Conservation (phyloP, 2,329 filamentous ascomycete genomes). For the Macrophomina phaseolina region DNA sequence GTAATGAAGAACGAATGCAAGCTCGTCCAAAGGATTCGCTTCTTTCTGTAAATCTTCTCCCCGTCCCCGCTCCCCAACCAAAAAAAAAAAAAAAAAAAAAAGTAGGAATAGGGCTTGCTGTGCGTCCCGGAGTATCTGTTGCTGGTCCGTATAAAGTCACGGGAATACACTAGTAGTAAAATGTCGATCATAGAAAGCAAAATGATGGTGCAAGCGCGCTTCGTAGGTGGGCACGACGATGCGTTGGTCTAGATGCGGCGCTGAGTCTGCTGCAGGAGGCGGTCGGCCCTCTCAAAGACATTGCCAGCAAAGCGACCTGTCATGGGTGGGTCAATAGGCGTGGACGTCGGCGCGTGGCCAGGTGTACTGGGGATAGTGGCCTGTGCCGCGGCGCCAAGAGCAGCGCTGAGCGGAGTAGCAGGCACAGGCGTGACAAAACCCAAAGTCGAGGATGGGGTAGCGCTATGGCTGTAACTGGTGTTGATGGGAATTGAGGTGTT, state of each 20-base stretch:
- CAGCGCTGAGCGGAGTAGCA: conserved; percentile 87
- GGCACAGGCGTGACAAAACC: conserved; percentile 67
- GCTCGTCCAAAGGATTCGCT: not conserved
- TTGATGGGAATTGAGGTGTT: conserved; percentile 43
- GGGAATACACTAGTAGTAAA: not conserved
- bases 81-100: not conserved
- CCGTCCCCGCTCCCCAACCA: no score
- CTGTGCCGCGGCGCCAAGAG: conserved; percentile 86
- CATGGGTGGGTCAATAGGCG: conserved; percentile 33
- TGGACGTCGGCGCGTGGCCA: conserved; percentile 36
- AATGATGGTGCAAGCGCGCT: not conserved
- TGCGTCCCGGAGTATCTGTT: not conserved
- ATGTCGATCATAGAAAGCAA: not conserved
- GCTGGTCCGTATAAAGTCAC: not conserved
- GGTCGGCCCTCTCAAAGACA: conserved; percentile 44
- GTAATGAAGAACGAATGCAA: not conserved
- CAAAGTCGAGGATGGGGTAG: conserved; percentile 32
- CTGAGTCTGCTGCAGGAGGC: conserved; percentile 38
- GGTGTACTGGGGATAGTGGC: conserved; percentile 82
- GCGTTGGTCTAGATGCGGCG: conserved; percentile 17
- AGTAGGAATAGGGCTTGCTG: not conserved
- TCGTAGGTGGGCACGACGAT: not conserved
- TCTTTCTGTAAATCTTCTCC: not conserved
- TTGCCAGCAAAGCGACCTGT: conserved; percentile 33
- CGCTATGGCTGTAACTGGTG: conserved; percentile 37